Evolutionary conservation across 805 yeast species (phyloP).

Genomic region (Metschnikowia reukaufii): DNA sequence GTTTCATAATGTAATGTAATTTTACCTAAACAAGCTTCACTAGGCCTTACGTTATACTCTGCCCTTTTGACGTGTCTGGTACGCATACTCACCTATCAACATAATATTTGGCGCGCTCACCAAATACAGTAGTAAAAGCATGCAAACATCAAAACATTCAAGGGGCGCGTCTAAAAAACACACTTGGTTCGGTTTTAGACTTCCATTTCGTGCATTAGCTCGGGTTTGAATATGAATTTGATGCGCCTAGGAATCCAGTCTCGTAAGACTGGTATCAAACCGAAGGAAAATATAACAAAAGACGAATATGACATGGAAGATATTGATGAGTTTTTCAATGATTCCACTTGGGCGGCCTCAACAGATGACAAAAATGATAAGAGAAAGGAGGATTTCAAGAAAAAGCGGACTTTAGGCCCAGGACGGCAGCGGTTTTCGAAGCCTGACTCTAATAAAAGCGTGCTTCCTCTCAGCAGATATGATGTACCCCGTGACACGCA

Average conservation of each 20-base stretch:
- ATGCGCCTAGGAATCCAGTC: constrained; percentile 57
- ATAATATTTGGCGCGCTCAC: too few relatives aligned
- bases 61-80: too few relatives aligned
- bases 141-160: not conserved
- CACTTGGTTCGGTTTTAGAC: not conserved
- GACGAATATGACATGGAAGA: constrained; percentile 69
- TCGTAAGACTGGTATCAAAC: constrained; percentile 63
- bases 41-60: not conserved
- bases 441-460: not conserved
- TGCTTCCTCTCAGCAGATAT: too few relatives aligned
- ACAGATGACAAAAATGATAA: not conserved
- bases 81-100: too few relatives aligned
- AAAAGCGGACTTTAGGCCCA: not conserved
- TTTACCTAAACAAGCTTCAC: not conserved
- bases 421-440: not conserved
- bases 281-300: constrained; percentile 46
- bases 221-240: constrained; percentile 35
- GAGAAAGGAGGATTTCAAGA: not conserved
- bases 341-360: constrained; percentile 21
- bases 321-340: constrained; percentile 65
- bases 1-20: not conserved
- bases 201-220: not conserved
- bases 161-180: constrained; percentile 1
- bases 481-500: too few relatives aligned
- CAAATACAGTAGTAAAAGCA: too few relatives aligned